A percentile compares a stretch with the other conserved stretches of the same genome.
These are phyloP conservation scores for Insectozyma bohioensis DNA, from an alignment of 1,139 yeast genomes.

Conservation along the genomic window DNA sequence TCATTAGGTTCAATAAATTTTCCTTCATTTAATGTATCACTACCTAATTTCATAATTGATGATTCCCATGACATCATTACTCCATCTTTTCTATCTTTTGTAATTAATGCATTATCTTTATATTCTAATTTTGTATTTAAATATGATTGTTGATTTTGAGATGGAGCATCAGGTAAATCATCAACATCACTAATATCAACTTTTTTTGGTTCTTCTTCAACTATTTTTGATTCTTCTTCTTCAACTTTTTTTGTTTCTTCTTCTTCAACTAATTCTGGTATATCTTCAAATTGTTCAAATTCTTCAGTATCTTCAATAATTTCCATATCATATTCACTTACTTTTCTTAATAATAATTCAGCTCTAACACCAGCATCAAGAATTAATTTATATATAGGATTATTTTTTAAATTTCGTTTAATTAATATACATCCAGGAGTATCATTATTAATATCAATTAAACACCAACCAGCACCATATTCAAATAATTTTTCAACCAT, in stretches of 20 bases:
- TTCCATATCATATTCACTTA: conserved; percentile 58
- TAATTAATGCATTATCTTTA: conserved; percentile 67
- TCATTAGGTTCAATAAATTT: conserved; percentile 20
- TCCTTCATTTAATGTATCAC: conserved; percentile 61
- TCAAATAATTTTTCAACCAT: conserved; percentile 70
- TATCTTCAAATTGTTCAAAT: conserved; percentile 19
- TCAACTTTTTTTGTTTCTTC: conserved; percentile 14
- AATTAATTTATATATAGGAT: conserved; percentile 49
- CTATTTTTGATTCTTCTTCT: conserved; percentile 13
- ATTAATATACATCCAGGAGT: conserved; percentile 76
- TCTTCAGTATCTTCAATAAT: conserved; percentile 33
- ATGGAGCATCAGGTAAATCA: conserved; percentile 47
- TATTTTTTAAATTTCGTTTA: conserved; percentile 44
- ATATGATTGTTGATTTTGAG: conserved; percentile 65
- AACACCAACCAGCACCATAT: conserved; percentile 92
- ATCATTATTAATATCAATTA: conserved; percentile 61
- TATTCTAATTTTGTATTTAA: conserved; percentile 68
- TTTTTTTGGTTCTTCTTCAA: conserved; percentile 15
- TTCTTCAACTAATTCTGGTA: conserved; percentile 12
- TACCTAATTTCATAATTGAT: conserved; percentile 76
- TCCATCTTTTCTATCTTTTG: conserved; percentile 76
- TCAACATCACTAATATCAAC: conserved; percentile 15
- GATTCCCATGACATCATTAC: conserved; percentile 99
- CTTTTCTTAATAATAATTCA: conserved; percentile 73
- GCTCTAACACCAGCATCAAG: conserved; percentile 92